Evolutionary conservation across 495 filamentous ascomycete species (phyloP), one percentile per base, ranked within the genome.

Genomic region (Penicillium flavigenum): DNA sequence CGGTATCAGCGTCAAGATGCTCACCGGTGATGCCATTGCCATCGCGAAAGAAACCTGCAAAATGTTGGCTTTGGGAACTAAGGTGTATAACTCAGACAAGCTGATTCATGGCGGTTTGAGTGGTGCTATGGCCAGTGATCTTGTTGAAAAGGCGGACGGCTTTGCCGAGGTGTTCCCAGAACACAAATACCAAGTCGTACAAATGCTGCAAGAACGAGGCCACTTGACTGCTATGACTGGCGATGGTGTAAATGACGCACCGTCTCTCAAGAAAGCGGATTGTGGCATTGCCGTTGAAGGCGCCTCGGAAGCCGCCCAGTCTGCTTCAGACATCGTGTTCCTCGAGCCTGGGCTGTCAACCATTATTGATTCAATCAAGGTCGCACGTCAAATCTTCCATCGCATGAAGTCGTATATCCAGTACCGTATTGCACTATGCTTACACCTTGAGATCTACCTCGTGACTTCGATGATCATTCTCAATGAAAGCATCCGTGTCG

Each of bases 161-260:
- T 88, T 88, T 69, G 86, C 81, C 9, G 92, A 96, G 74, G 92
- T 96, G 42, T 97, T 96, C 81, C 92, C 92, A 55, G 91, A 97
- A 76, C 92, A 97, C 80, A 97, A 97, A 81, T 96, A 93, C 76
- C 92, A 96, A 63, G 92, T 97, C 67, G 92, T 97, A 62, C 89
- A 96, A 74, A 95, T 96, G 77, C 86, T 97, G 29, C 92, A 97
- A 76, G 89, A 96, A 76, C 89, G 92, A 81, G 92, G 92, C 64
- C 93, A 96, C 81, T 81, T 96, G 41, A 92, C 95, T 74, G 92
- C 92, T 64, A 97, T 97, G 92, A 97, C 92, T 75, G 92, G 92
- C 77, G 92, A 97, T 68, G 92, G 92, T 83, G 92, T 97, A 71
- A 97, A 97, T 75, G 92, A 97, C 76, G 92, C 92, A 48, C 92